Percentiles rank a stretch among this genome's conserved stretches.
These are phyloP conservation scores for Penicillium antarcticum DNA, from an alignment of 495 filamentous ascomycete genomes.

Conservation along the genomic window DNA sequence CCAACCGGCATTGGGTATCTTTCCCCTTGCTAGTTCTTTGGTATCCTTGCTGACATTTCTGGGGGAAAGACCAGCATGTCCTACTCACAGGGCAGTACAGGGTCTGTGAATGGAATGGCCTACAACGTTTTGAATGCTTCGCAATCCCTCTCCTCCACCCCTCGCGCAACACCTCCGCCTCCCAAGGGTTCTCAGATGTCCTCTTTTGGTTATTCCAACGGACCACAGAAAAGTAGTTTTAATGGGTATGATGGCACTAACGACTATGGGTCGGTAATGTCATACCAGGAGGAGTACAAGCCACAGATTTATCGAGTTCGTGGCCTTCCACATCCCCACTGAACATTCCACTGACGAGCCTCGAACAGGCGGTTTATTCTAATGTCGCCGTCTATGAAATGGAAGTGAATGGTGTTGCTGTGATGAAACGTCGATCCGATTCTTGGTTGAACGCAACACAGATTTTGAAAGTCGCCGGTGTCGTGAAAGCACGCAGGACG, in stretches of 20 bases:
- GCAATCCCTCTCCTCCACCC: constrained; percentile 52
- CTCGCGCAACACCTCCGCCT: constrained; percentile 49
- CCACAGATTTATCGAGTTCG: constrained; percentile 77
- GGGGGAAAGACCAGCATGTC: constrained; percentile 27
- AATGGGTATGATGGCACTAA: constrained; percentile 47
- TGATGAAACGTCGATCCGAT: constrained; percentile 91
- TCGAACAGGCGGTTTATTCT: constrained; percentile 81
- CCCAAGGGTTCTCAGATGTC: constrained; percentile 44
- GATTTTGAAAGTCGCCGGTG: constrained; percentile 91
- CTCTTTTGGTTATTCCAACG: constrained; percentile 45
- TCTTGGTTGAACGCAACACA: constrained; percentile 95
- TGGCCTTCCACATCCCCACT: constrained; percentile 6
- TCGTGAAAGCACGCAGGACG: constrained; percentile 94
- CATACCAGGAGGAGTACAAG: constrained; percentile 52
- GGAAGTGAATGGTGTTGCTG: constrained; percentile 85
- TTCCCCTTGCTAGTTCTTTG: constrained; percentile 15
- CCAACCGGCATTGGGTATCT: constrained; percentile 25
- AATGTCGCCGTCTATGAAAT: constrained; percentile 95
- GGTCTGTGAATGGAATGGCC: constrained; percentile 38
- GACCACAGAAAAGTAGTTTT: constrained; percentile 33
- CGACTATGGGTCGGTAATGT: constrained; percentile 44
- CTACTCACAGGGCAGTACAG: constrained; percentile 43
- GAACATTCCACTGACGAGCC: constrained; percentile 17
- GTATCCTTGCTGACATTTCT: constrained; percentile 8
- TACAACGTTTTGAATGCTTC: constrained; percentile 48